Evolutionary conservation across 2,329 filamentous ascomycete genomes (phyloP).

Genomic region (Botrytis elliptica): DNA sequence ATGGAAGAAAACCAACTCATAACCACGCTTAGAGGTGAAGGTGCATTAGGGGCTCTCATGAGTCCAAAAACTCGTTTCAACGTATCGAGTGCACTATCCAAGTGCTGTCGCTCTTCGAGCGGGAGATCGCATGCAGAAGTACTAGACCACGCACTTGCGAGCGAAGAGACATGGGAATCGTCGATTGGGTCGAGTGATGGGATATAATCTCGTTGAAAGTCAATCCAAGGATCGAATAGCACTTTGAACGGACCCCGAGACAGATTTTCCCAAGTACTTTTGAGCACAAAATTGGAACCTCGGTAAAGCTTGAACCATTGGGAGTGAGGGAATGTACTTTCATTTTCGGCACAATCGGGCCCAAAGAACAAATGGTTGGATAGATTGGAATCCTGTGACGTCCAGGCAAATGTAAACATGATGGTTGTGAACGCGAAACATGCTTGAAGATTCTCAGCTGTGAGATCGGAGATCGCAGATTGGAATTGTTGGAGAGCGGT

Average conservation of each 20-base stretch:
- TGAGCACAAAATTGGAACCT: slow-evolving; percentile 35
- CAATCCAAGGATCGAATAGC: slow-evolving; percentile 30
- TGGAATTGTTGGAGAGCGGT: slow-evolving; percentile 39
- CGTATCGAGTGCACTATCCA: slow-evolving; percentile 23
- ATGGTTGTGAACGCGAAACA: slow-evolving; percentile 39
- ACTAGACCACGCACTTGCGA: slow-evolving; percentile 27
- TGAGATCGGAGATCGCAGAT: slow-evolving; percentile 47
- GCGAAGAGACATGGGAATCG: slow-evolving; percentile 23
- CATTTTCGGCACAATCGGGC: slow-evolving; percentile 33
- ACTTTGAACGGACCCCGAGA: slow-evolving; percentile 32
- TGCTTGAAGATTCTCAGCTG: slow-evolving; percentile 39
- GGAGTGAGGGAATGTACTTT: slow-evolving; percentile 28
- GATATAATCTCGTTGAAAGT: slow-evolving; percentile 25
- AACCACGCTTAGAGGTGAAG: slow-evolving; percentile 29
- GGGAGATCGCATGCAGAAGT: background rate
- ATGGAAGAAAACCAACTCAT: slow-evolving; percentile 43
- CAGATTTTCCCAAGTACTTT: slow-evolving; percentile 27
- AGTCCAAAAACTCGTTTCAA: slow-evolving; percentile 30
- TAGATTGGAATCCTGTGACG: slow-evolving; percentile 29
- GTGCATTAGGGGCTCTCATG: slow-evolving; percentile 29
- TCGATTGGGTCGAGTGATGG: slow-evolving; percentile 26
- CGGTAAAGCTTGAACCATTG: slow-evolving; percentile 38
- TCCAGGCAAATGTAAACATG: slow-evolving; percentile 41
- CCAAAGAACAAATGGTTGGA: slow-evolving; percentile 39
- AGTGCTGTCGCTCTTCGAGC: slow-evolving; percentile 11